Percentiles rank a stretch among this genome's conserved stretches.
phyloP scores from a whole-genome alignment of 495 filamentous ascomycete genomes.

The Penicillium bovifimosum region DNA sequence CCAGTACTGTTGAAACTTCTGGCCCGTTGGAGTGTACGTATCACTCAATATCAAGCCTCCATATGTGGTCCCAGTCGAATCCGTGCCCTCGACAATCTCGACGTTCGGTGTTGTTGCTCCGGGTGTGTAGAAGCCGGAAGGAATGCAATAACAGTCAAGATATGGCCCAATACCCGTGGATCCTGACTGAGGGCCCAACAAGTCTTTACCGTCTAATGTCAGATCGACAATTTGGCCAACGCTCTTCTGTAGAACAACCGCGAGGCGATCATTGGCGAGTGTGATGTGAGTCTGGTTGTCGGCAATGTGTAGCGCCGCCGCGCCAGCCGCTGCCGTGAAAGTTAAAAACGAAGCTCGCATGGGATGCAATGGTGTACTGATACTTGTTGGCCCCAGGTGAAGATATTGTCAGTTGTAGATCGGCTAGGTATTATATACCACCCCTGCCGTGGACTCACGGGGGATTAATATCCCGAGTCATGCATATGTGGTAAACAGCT shows the following conservation, averaged over 20 bases:
- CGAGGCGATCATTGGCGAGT: constrained; percentile 45
- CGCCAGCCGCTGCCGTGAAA: constrained; percentile 1
- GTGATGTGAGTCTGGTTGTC: constrained; percentile 26
- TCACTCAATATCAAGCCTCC: constrained; percentile 49
- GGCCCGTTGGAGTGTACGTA: constrained; percentile 46
- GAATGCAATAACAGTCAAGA: constrained; percentile 55
- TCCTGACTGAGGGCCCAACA: constrained; percentile 42
- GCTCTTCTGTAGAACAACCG: constrained; percentile 38
- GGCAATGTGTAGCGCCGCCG: constrained; percentile 20
- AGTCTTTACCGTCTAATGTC: constrained; percentile 44
- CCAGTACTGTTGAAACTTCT: constrained; percentile 53
- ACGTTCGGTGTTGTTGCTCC: constrained; percentile 41
- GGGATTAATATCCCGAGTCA: no score
- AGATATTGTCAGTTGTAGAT: no score
- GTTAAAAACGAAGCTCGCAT: constrained; percentile 6
- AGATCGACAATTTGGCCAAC: constrained; percentile 39
- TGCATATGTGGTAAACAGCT: no score
- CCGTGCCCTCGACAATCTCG: constrained; percentile 43
- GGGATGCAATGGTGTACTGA: no score
- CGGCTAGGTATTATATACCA: no score
- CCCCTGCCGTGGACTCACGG: no score
- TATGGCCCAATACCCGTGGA: constrained; percentile 47
- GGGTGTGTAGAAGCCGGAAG: constrained; percentile 48
- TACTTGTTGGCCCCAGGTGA: no score
- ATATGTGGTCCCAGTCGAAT: constrained; percentile 42